Percentiles rank a stretch among this genome's conserved stretches.
Evolutionary conservation across 176 grass and related monocot genomes (phyloP).

Genomic region (Phoenix dactylifera): DNA sequence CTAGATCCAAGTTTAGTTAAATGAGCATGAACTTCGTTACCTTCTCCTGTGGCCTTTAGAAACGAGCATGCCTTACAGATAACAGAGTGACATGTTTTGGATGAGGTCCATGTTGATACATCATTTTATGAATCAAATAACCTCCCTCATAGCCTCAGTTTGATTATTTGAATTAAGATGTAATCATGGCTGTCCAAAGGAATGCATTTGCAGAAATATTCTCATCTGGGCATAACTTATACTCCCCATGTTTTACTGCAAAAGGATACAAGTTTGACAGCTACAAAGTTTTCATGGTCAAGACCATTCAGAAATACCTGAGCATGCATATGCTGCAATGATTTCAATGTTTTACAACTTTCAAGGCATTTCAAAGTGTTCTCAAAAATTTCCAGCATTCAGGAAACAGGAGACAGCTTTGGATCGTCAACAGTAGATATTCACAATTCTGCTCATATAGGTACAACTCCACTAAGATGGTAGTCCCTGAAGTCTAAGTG

Average conservation of each 20-base stretch:
- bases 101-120: slow-evolving; percentile 31
- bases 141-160: slow-evolving; percentile 10
- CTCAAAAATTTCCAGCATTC: slow-evolving; percentile 3
- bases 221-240: slow-evolving; percentile 22
- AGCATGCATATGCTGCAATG: slow-evolving; percentile 37
- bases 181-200: slow-evolving; percentile 30
- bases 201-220: slow-evolving; percentile 32
- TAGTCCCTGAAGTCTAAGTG: too few relatives aligned
- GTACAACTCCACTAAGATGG: too few relatives aligned
- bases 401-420: background rate
- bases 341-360: slow-evolving; percentile 7
- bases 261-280: slow-evolving; percentile 33
- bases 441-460: background rate
- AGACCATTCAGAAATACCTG: slow-evolving; percentile 35
- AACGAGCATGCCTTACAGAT: slow-evolving; percentile 35
- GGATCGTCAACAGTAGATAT: background rate
- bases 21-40: slow-evolving; percentile 29
- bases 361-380: slow-evolving; percentile 18
- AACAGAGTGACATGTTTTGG: slow-evolving; percentile 42
- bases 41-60: slow-evolving; percentile 14
- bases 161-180: slow-evolving; percentile 30
- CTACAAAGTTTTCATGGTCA: slow-evolving; percentile 21
- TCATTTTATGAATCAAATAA: slow-evolving; percentile 28
- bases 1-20: slow-evolving; percentile 16
- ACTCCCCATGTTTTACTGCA: slow-evolving; percentile 14